These are phyloP conservation scores for Pseudogymnoascus sp. DNA, from an alignment of 2,329 filamentous ascomycete genomes.

Conservation along the genomic window DNA sequence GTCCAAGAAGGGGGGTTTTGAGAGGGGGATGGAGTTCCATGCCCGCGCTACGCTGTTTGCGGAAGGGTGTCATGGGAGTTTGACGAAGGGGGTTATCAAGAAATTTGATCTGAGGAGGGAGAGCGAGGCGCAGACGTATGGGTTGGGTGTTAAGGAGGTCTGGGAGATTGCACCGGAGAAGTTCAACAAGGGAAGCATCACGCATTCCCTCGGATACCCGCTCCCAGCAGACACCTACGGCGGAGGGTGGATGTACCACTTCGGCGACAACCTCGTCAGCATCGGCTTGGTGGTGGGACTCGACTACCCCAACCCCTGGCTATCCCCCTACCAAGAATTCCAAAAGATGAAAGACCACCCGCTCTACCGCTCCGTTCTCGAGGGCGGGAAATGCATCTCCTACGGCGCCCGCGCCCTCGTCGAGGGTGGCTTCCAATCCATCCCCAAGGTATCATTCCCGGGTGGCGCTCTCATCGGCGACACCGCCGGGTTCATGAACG, in stretches of 20 bases:
- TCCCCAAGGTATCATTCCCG: constrained; percentile 93
- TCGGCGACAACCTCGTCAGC: constrained; percentile 91
- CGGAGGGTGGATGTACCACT: constrained; percentile 99
- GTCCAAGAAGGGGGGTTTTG: constrained; percentile 80
- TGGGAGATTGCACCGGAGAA: constrained; percentile 95
- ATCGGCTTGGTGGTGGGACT: constrained; percentile 86
- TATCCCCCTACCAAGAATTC: constrained; percentile 92
- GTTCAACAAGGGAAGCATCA: constrained; percentile 76
- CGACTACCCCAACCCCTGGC: constrained; percentile 94
- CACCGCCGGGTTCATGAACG: constrained; percentile 91
- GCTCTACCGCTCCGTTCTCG: constrained; percentile 76
- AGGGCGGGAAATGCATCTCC: constrained; percentile 94
- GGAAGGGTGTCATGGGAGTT: constrained; percentile 90
- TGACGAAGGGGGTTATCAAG: constrained; percentile 90
- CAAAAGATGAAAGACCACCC: constrained; percentile 98
- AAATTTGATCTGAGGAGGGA: constrained; percentile 87
- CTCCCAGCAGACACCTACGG: constrained; percentile 84
- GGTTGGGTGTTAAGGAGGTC: constrained; percentile 88
- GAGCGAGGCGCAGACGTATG: constrained; percentile 92
- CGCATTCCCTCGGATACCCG: constrained; percentile 90
- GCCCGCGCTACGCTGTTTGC: constrained; percentile 84
- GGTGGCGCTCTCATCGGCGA: constrained; percentile 93
- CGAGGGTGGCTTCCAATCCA: constrained; percentile 95
- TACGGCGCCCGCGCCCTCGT: constrained; percentile 88
- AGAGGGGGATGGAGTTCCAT: constrained; percentile 97